Conservation (phyloP, 176 grass and related monocot genomes). For the Oryza brachyantha region DNA sequence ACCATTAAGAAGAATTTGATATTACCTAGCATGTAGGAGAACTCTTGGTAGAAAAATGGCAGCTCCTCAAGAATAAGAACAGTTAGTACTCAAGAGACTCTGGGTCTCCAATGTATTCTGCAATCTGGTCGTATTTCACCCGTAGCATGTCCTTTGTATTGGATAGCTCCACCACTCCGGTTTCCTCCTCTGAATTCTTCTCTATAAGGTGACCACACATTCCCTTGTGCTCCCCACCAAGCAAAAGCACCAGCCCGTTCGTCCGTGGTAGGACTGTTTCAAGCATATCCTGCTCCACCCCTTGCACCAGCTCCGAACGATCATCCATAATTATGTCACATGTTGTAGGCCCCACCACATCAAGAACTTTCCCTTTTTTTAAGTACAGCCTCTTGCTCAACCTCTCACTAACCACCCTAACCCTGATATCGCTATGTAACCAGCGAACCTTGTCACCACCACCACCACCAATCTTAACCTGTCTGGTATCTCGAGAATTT, state of each 20-base stretch:
- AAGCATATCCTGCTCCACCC: slow-evolving; percentile 85
- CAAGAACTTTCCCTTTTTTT: slow-evolving; percentile 75
- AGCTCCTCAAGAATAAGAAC: background rate
- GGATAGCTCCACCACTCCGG: slow-evolving; percentile 64
- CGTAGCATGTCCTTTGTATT: slow-evolving; percentile 71
- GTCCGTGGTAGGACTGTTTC: slow-evolving; percentile 86
- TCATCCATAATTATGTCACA: slow-evolving; percentile 87
- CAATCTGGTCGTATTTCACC: slow-evolving; percentile 76
- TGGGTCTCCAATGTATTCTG: slow-evolving; percentile 83
- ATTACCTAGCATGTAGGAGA: slow-evolving; percentile 32
- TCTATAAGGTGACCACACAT: slow-evolving; percentile 74
- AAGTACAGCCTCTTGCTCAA: slow-evolving; percentile 69
- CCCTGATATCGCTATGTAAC: slow-evolving; percentile 85
- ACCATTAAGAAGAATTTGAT: slow-evolving; percentile 1
- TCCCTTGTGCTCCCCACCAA: slow-evolving; percentile 82
- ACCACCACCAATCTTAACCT: slow-evolving; percentile 12
- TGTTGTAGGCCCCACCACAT: slow-evolving; percentile 82
- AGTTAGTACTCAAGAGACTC: slow-evolving; percentile 69
- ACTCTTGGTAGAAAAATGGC: background rate
- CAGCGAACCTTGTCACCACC: slow-evolving; percentile 45
- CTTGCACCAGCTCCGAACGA: slow-evolving; percentile 64
- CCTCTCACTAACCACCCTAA: slow-evolving; percentile 77
- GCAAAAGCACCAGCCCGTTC: slow-evolving; percentile 71
- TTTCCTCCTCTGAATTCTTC: slow-evolving; percentile 60
- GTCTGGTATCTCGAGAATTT: slow-evolving; percentile 30